Base-by-base conservation (phyloP, 768 basidiomycete species). In the Calocybe indica region DNA sequence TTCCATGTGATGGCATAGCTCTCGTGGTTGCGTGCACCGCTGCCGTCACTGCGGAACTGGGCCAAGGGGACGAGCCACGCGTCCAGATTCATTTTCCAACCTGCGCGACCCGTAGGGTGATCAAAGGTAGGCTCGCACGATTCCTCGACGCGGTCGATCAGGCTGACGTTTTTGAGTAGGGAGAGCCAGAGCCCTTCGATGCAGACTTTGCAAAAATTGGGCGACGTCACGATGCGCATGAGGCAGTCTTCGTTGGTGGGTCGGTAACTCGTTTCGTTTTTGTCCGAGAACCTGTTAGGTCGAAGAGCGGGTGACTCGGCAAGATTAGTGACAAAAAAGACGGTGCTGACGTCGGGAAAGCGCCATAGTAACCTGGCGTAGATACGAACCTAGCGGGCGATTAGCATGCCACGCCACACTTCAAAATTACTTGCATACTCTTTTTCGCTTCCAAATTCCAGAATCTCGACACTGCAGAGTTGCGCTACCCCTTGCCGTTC, bases 191-290 rank as follows among this genome's bases (percentile, higher is more conserved):
- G 77, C 5, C 76, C 85, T 53, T 90, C 88, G 10, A 76, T 56
- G 58, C 88, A 91, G 43, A 78, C 81, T 52, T 71, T 79, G 71
- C 88, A 90, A 59, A 90, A 85, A 57, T 84, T 77, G 46, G 85
- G 81, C 0, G 75, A 72, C 29, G 75, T 80, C 37, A 88, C 82
- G 45, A 68, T 66, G 37, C 88, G 85, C 88, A 91, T 90, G 40
- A 90, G 78, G 59, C 88, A 90, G 60, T 82, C 84, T 50, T 87
- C 82, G 53, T 88, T 87, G 2, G 88, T 90, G 3, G 88, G 88
- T n/a, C 88, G 77, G 63, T 85, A 90, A 3, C 77, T 75, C 0
- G 84, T 88, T 44, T 62, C 61, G 55, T 89, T 87, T 35, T 67
- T 61, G 32, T 81, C 71, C 0, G 83, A 85, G 58, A 75, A 88